A percentile compares a stretch with the other conserved stretches of the same genome.
Conservation (phyloP, 2,329 filamentous ascomycete genomes). For the Aspergillaceae sp. region DNA sequence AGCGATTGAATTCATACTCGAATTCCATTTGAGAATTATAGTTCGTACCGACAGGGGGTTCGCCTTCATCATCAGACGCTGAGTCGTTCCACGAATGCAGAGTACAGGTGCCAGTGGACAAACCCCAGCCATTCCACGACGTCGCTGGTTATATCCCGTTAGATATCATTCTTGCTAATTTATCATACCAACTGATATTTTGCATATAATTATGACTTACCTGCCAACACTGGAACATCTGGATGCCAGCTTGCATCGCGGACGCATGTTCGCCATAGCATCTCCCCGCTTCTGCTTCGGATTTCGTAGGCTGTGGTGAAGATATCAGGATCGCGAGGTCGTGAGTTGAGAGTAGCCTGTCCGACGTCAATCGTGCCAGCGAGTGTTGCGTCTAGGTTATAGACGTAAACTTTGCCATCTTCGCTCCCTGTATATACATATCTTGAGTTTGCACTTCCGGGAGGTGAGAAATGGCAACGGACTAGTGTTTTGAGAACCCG, state of each 20-base stretch:
- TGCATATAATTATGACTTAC: conserved; percentile 31
- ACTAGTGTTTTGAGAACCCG: conserved; percentile 83
- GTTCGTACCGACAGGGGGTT: conserved; percentile 49
- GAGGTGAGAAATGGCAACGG: conserved; percentile 88
- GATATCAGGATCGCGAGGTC: conserved; percentile 47
- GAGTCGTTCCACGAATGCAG: conserved; percentile 70
- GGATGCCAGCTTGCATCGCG: conserved; percentile 90
- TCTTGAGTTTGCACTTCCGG: conserved; percentile 72
- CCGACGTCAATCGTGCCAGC: conserved; percentile 71
- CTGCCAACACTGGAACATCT: conserved; percentile 66
- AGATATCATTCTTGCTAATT: conserved; percentile 3
- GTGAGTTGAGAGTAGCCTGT: conserved; percentile 55
- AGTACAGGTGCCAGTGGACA: conserved; percentile 64
- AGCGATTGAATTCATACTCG: conserved; percentile 37
- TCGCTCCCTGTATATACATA: conserved; percentile 91
- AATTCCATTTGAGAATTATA: conserved; percentile 53
- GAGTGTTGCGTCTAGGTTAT: conserved; percentile 83
- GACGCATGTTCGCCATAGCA: conserved; percentile 67
- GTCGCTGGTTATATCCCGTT: conserved; percentile 49
- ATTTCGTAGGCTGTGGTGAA: conserved; percentile 50
- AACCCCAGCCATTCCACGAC: conserved; percentile 70
- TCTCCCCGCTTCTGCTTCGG: conserved; percentile 41
- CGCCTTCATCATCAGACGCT: conserved; percentile 54
- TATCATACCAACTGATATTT: background rate
- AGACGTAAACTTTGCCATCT: conserved; percentile 83